Evolutionary conservation across 139 green algal species (phyloP).

Genomic region (Closterium sp.): DNA sequence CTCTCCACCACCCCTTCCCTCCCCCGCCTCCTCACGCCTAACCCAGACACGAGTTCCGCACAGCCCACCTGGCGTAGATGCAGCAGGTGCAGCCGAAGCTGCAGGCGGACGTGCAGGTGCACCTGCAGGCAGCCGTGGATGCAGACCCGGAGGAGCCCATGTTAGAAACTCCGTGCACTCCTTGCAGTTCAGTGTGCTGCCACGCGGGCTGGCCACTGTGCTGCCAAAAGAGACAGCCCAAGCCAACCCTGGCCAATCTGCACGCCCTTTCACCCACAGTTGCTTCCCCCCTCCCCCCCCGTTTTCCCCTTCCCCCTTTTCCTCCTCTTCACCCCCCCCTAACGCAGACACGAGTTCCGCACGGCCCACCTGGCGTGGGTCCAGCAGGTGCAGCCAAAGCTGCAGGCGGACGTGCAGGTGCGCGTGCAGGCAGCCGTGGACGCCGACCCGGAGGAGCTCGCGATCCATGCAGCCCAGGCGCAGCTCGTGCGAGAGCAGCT

Average conservation of each 20-base stretch:
- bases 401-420: conserved; percentile 1
- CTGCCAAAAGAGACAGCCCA: too few species aligned
- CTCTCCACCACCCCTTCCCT: too few species aligned
- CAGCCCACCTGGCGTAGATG: neutral
- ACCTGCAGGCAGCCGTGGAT: neutral
- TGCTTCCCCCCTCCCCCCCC: too few species aligned
- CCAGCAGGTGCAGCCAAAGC: conserved; percentile 17
- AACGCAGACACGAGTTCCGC: conserved; percentile 28
- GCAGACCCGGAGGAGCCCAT: neutral
- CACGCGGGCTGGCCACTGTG: too few species aligned
- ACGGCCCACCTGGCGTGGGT: neutral
- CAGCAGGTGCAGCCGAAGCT: conserved; percentile 15
- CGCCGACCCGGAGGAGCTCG: neutral
- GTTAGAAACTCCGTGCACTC: too few species aligned
- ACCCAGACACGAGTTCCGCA: conserved; percentile 23
- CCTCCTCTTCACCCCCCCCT: too few species aligned
- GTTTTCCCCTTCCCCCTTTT: neutral
- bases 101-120: neutral
- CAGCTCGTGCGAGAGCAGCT: conserved; percentile 14
- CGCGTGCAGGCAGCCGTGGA: neutral
- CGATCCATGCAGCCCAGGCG: neutral
- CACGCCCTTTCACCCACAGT: too few species aligned
- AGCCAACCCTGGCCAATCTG: too few species aligned
- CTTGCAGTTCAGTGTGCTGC: too few species aligned
- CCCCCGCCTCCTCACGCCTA: too few species aligned